These are phyloP conservation scores for Heracleum sosnowskyi DNA, from an alignment of 129 eudicot genomes.

Conservation along the genomic window DNA sequence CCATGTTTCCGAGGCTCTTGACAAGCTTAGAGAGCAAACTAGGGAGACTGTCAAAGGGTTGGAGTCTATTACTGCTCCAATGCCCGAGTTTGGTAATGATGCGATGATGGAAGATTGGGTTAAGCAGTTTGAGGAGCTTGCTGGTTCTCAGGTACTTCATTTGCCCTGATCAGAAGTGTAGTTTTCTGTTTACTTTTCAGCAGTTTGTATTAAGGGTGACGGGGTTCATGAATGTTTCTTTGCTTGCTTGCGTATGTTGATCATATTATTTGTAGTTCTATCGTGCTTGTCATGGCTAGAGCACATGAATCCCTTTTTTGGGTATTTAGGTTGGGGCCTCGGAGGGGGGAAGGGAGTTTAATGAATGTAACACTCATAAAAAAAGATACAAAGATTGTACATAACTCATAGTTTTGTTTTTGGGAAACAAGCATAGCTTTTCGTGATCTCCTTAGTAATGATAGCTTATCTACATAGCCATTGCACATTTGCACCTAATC, in stretches of 20 bases:
- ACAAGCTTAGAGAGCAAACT: conserved; percentile 90
- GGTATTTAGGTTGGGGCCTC: too few species aligned
- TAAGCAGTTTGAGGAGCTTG: conserved; percentile 95
- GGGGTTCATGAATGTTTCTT: too few species aligned
- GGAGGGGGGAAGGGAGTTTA: too few species aligned
- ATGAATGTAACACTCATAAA: neutral
- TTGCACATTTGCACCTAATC: neutral
- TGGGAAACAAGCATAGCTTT: neutral
- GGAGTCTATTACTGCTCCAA: conserved; percentile 62
- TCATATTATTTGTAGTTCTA: too few species aligned
- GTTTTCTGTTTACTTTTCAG: neutral
- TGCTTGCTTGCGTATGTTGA: neutral
- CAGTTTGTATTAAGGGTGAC: neutral
- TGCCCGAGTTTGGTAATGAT: conserved; percentile 42
- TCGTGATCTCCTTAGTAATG: neutral
- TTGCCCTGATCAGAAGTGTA: neutral
- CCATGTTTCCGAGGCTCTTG: conserved; percentile 81
- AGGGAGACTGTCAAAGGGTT: conserved; percentile 82
- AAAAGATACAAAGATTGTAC: neutral
- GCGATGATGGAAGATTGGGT: conserved; percentile 94
- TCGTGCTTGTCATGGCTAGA: too few species aligned
- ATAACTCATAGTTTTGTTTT: too few species aligned
- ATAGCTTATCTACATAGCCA: neutral
- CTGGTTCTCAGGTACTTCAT: conserved; percentile 69
- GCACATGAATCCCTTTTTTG: too few species aligned